Percentiles rank a stretch among this genome's conserved stretches.
phyloP scores from a whole-genome alignment of 73 alveolate genomes.

The Tetrahymena malaccensis region DNA sequence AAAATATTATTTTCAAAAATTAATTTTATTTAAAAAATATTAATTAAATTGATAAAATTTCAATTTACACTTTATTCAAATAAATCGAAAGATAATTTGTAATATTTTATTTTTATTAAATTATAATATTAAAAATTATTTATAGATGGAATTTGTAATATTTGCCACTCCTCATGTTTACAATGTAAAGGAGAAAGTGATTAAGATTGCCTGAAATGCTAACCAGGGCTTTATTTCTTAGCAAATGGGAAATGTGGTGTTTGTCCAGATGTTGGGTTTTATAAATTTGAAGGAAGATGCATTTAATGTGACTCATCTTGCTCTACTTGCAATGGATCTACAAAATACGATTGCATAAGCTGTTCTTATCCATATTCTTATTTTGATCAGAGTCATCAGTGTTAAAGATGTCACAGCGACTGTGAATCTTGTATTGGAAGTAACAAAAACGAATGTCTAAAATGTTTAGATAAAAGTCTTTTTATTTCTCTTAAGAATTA shows the following conservation, averaged over 20 bases:
- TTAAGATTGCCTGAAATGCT: not conserved
- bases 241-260: not conserved
- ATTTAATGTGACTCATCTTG: not conserved
- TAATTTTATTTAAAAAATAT: not conserved
- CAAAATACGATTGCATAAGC: not conserved
- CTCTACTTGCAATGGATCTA: not conserved
- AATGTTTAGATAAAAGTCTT: not conserved
- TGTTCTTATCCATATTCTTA: not conserved
- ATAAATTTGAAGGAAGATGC: not conserved
- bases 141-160: not conserved
- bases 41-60: too few relatives aligned
- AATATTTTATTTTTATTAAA: too few relatives aligned
- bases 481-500: not conserved
- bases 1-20: not conserved
- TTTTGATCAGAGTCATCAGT: not conserved
- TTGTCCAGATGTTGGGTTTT: not conserved
- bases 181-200: not conserved
- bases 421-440: not conserved
- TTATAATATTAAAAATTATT: too few relatives aligned
- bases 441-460: not conserved
- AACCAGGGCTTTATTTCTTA: not conserved
- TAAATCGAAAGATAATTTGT: too few relatives aligned
- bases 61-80: too few relatives aligned
- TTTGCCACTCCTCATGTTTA: not conserved
- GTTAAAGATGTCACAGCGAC: not conserved